These are phyloP conservation scores for Phaeosphaeriaceae sp. DNA, from an alignment of 2,329 filamentous ascomycete species.

Conservation along the genomic window DNA sequence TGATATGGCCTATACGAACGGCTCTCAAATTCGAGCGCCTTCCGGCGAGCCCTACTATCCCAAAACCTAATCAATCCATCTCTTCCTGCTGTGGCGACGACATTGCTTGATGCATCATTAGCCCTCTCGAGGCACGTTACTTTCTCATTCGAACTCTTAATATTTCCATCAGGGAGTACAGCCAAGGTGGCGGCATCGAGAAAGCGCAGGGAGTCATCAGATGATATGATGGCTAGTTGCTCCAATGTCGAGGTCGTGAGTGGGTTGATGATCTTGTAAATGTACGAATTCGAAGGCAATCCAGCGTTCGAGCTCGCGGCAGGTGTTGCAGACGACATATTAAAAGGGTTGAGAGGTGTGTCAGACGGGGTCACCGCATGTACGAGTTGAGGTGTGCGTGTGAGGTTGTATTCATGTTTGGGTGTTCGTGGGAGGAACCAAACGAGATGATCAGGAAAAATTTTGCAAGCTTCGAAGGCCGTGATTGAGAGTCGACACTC, in stretches of 20 bases:
- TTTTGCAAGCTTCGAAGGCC: conserved; percentile 11
- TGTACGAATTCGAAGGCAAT: conserved; percentile 46
- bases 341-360: neutral
- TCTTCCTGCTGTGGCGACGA: conserved; percentile 73
- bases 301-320: conserved; percentile 27
- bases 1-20: conserved; percentile 28
- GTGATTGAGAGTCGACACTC: too few species aligned
- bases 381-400: neutral
- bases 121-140: conserved; percentile 67
- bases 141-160: conserved; percentile 64
- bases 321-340: conserved; percentile 27
- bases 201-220: conserved; percentile 72
- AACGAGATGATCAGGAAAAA: conserved; percentile 13
- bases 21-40: conserved; percentile 46
- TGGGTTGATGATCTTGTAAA: conserved; percentile 46
- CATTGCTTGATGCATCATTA: conserved; percentile 56
- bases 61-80: conserved; percentile 71
- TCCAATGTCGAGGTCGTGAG: conserved; percentile 39
- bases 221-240: conserved; percentile 67
- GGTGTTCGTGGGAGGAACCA: neutral
- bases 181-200: conserved; percentile 66
- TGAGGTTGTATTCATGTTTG: neutral
- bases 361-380: neutral
- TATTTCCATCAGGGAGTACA: conserved; percentile 56
- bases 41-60: conserved; percentile 66